These are phyloP conservation scores for Solanum gandarillasii DNA, from an alignment of 257 asterid genomes.

Conservation along the genomic window DNA sequence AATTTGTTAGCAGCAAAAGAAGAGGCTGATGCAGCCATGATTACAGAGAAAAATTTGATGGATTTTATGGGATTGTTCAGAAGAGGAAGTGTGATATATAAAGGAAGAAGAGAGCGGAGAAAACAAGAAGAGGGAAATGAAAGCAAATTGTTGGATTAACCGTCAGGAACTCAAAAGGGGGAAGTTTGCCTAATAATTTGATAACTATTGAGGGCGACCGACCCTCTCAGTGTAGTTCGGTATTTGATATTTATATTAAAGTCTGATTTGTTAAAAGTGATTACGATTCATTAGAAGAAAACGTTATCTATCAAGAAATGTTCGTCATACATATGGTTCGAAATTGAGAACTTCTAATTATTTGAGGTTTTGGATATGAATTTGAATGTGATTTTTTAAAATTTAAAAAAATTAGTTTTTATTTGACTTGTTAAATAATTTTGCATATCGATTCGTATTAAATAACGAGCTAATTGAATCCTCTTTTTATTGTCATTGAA, in stretches of 20 bases:
- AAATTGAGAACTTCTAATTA: background rate
- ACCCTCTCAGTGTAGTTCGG: fast-evolving
- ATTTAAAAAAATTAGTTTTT: background rate
- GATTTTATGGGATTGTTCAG: background rate
- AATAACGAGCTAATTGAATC: background rate
- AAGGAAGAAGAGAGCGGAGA: slow-evolving; percentile 28
- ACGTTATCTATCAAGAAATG: fast-evolving
- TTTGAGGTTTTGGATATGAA: background rate
- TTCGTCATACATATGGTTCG: fast-evolving
- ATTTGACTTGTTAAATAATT: background rate
- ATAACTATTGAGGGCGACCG: no score
- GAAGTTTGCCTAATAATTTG: background rate
- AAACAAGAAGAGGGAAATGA: slow-evolving; percentile 20
- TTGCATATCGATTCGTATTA: background rate
- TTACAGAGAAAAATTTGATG: background rate
- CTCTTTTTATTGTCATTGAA: background rate
- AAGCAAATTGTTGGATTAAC: background rate
- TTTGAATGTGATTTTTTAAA: background rate
- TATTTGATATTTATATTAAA: background rate
- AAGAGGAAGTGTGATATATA: background rate
- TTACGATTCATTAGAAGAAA: background rate
- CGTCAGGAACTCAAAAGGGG: background rate
- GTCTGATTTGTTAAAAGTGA: background rate
- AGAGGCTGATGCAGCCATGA: slow-evolving; percentile 31
- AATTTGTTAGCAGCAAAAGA: slow-evolving; percentile 49